A percentile compares a stretch with the other conserved stretches of the same genome.
phyloP scores from a whole-genome alignment of 345 rosid species.

The Lagerstroemia speciosa region DNA sequence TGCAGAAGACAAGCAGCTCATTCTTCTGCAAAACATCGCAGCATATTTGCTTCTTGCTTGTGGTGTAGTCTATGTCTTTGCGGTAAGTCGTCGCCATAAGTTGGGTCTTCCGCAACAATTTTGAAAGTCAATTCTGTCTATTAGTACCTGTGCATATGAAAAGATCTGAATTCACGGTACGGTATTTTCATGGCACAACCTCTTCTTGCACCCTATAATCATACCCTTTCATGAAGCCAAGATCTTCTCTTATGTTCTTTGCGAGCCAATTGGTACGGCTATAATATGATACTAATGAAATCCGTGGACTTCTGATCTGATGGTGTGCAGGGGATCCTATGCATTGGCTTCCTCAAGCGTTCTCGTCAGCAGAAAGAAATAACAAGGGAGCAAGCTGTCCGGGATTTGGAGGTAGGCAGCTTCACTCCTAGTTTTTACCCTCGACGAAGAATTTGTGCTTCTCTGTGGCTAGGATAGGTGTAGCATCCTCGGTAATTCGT shows the following conservation, averaged over 20 bases:
- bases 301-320: background rate
- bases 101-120: background rate
- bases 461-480: too few species aligned
- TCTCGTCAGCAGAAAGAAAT: constrained; percentile 56
- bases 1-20: constrained; percentile 30
- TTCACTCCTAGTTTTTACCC: background rate
- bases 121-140: background rate
- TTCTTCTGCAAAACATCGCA: constrained; percentile 73
- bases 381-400: constrained; percentile 71
- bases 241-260: background rate
- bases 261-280: background rate
- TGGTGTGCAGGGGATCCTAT: constrained; percentile 64
- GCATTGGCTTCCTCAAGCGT: constrained; percentile 85
- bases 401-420: constrained; percentile 68
- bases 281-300: background rate
- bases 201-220: background rate
- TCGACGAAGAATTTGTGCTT: background rate
- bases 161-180: background rate
- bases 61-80: constrained; percentile 63
- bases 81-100: constrained; percentile 35
- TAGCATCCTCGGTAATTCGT: background rate
- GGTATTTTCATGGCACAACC: background rate
- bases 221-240: background rate
- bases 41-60: constrained; percentile 88
- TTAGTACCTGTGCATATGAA: background rate